These are phyloP conservation scores for Fusarium continuum DNA, from an alignment of 2,329 filamentous ascomycete species.

Conservation along the genomic window DNA sequence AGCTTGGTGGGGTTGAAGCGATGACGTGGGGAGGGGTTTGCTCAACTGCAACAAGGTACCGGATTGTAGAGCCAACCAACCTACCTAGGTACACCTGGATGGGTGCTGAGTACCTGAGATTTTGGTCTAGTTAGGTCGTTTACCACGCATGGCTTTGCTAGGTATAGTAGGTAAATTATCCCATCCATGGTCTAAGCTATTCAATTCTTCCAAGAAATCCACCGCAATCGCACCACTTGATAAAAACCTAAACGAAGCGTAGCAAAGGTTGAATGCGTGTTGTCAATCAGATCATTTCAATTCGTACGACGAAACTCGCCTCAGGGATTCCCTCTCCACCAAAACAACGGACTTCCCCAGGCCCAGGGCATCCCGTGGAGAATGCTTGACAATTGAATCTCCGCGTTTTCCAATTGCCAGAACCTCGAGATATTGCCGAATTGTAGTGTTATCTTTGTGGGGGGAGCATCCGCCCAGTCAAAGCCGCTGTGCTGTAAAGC, in stretches of 20 bases:
- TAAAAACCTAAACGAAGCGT: neutral
- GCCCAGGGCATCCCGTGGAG: conserved; percentile 2
- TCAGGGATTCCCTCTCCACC: conserved; percentile 4
- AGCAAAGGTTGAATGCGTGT: neutral
- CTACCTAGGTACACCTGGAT: no score
- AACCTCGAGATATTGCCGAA: neutral
- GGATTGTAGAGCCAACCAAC: neutral
- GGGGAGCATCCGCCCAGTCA: conserved; percentile 17
- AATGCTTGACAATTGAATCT: conserved; percentile 5
- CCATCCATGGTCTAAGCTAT: neutral
- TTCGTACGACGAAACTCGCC: conserved; percentile 2
- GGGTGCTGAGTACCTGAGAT: no score
- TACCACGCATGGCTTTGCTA: no score
- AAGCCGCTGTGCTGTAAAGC: conserved; percentile 15
- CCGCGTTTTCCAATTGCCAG: neutral
- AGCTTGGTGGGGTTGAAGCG: conserved; percentile 14
- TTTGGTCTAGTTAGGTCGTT: no score
- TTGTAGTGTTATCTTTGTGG: conserved; percentile 23
- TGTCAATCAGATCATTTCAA: conserved; percentile 21
- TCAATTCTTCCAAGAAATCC: neutral
- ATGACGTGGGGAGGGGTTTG: conserved; percentile 37
- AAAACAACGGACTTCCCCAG: neutral
- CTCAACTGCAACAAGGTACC: neutral
- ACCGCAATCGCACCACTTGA: neutral
- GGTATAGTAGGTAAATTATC: neutral